These are phyloP conservation scores for Filosporella fistucella DNA, from an alignment of 495 filamentous ascomycete genomes.

Conservation along the genomic window DNA sequence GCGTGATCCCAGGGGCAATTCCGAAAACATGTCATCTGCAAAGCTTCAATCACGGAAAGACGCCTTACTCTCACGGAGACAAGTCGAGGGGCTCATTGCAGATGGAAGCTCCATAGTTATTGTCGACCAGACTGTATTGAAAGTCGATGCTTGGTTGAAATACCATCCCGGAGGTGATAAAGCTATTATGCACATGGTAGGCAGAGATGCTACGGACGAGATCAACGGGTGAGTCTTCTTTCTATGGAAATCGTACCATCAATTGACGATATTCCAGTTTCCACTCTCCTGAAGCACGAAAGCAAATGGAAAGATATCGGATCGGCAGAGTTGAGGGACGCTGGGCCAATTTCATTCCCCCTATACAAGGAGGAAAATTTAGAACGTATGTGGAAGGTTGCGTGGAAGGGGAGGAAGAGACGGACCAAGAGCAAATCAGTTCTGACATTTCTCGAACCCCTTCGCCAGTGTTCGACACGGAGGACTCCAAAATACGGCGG, in stretches of 20 bases:
- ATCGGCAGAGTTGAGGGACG: slow-evolving; percentile 78
- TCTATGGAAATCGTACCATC: background rate
- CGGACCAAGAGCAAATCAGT: slow-evolving; percentile 38
- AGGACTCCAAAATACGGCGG: slow-evolving; percentile 29
- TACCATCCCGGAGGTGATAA: slow-evolving; percentile 94
- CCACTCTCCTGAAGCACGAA: slow-evolving; percentile 73
- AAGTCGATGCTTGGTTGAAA: slow-evolving; percentile 79
- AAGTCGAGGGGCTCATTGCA: slow-evolving; percentile 85
- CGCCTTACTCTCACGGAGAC: slow-evolving; percentile 45
- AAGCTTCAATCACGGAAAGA: slow-evolving; percentile 1
- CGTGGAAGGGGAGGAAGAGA: slow-evolving; percentile 30
- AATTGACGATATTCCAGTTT: slow-evolving; percentile 48
- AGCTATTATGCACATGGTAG: slow-evolving; percentile 91
- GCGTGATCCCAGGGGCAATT: too few relatives aligned
- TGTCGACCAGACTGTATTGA: slow-evolving; percentile 73
- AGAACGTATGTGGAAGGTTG: slow-evolving; percentile 44
- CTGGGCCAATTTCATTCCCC: slow-evolving; percentile 88
- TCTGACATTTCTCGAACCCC: slow-evolving; percentile 45
- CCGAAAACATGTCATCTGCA: slow-evolving; percentile 5
- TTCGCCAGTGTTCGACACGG: slow-evolving; percentile 63
- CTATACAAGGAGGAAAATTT: slow-evolving; percentile 89
- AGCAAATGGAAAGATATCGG: slow-evolving; percentile 75
- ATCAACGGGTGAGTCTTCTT: slow-evolving; percentile 70
- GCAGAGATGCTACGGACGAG: slow-evolving; percentile 94
- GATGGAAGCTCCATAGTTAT: slow-evolving; percentile 81